A percentile compares a stretch with the other conserved stretches of the same genome.
Evolutionary conservation across 306 rosid genomes (phyloP).

Genomic region (Rubus idaeus): DNA sequence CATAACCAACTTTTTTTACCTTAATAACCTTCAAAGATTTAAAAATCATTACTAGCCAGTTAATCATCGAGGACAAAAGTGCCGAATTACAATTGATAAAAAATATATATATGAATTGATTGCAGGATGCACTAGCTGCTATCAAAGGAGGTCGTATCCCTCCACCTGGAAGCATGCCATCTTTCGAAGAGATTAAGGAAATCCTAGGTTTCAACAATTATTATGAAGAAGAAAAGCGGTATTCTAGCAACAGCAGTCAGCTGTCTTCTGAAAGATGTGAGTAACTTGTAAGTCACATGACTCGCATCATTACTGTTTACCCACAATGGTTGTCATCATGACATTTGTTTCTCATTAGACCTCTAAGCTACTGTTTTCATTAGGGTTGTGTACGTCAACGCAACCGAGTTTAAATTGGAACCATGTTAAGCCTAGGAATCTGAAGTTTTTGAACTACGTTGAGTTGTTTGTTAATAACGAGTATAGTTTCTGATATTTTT

Average conservation of each 20-base stretch:
- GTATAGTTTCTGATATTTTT: neutral
- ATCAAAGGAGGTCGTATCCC: slow-evolving; percentile 92
- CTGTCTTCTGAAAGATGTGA: slow-evolving; percentile 58
- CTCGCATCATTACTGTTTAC: neutral
- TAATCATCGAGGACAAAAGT: too few relatives aligned
- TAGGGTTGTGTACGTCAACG: neutral
- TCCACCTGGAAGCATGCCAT: slow-evolving; percentile 93
- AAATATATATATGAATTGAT: slow-evolving; percentile 1
- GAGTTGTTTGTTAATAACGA: neutral
- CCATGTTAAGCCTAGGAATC: neutral
- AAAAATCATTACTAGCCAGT: too few relatives aligned
- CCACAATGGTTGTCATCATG: neutral
- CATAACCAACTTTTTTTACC: too few relatives aligned
- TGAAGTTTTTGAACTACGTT: neutral
- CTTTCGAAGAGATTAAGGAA: slow-evolving; percentile 87
- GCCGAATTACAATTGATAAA: too few relatives aligned
- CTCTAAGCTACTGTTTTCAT: slow-evolving; percentile 1
- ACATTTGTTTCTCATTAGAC: slow-evolving; percentile 16
- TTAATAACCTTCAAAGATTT: too few relatives aligned
- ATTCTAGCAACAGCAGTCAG: slow-evolving; percentile 47
- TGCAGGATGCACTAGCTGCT: slow-evolving; percentile 81
- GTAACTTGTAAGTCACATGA: slow-evolving; percentile 15
- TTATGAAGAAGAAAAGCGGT: slow-evolving; percentile 91
- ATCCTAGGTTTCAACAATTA: slow-evolving; percentile 80
- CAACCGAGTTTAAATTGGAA: slow-evolving; percentile 1